Conservation (phyloP, 2,329 filamentous ascomycete genomes). For the Cadophora sp. region DNA sequence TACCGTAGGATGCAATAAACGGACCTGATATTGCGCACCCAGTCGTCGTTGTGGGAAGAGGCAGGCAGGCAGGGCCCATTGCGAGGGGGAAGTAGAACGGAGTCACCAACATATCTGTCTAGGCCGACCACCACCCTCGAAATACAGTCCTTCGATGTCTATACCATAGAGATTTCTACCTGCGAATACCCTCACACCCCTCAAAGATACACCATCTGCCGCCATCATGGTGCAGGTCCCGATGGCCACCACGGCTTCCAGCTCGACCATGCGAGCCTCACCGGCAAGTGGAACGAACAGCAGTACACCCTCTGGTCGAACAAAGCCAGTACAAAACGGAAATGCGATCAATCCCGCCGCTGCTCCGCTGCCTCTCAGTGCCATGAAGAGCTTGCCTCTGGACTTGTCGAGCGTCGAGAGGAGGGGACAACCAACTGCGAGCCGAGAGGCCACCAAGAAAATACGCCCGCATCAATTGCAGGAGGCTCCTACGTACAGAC, state of each 20-base stretch:
- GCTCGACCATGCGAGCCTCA: conserved; percentile 43
- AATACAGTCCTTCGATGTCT: conserved; percentile 38
- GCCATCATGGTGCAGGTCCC: conserved; percentile 45
- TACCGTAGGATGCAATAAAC: conserved; percentile 25
- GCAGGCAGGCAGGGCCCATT: conserved; percentile 9
- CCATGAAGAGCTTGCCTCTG: conserved; percentile 59
- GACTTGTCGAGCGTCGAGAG: conserved; percentile 92
- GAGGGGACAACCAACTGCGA: conserved; percentile 79
- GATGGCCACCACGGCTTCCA: conserved; percentile 38
- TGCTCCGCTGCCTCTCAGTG: conserved; percentile 44
- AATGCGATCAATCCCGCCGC: conserved; percentile 44
- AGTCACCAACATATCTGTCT: conserved; percentile 25
- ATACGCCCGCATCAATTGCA: conserved; percentile 82
- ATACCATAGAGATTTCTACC: conserved; percentile 31
- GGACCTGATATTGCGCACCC: conserved; percentile 21
- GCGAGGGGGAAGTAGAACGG: conserved; percentile 27
- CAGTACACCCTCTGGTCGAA: conserved; percentile 38
- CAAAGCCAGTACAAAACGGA: conserved; percentile 39
- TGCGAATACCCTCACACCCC: conserved; percentile 24
- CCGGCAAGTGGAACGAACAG: conserved; percentile 40
- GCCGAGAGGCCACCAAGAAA: conserved; percentile 77
- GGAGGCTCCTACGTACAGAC: conserved; percentile 89
- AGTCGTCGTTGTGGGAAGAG: conserved; percentile 19
- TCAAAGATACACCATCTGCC: conserved; percentile 14
- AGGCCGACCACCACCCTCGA: conserved; percentile 20